Percentiles rank a stretch among this genome's conserved stretches.
Conservation (phyloP, 2,329 filamentous ascomycete genomes). For the Fusarium udum region DNA sequence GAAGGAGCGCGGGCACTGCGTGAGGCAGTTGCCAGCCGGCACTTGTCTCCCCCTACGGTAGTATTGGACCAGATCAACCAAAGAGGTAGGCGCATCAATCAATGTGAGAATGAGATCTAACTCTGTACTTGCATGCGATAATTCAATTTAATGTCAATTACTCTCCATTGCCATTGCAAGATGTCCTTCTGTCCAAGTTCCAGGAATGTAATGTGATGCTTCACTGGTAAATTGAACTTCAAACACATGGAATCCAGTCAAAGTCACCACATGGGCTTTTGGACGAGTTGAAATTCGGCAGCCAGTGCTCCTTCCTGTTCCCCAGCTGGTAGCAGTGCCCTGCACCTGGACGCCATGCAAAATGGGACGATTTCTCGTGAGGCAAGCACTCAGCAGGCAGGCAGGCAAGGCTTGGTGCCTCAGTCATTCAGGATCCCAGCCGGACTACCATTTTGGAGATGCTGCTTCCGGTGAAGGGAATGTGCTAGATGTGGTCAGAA, state of each 20-base stretch:
- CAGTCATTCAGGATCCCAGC: neutral
- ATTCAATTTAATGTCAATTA: neutral
- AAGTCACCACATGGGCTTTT: neutral
- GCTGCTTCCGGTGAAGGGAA: neutral
- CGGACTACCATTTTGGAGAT: neutral
- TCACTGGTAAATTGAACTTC: neutral
- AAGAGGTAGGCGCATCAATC: neutral
- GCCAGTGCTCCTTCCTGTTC: neutral
- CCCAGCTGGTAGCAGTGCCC: neutral
- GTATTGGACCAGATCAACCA: neutral
- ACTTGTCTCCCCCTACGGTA: neutral
- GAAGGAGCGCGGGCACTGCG: constrained; percentile 17
- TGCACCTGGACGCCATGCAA: neutral
- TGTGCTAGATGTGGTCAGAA: neutral
- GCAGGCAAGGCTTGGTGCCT: neutral
- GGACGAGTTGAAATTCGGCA: neutral
- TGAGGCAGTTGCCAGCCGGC: neutral
- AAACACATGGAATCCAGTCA: neutral
- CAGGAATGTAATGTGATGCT: neutral
- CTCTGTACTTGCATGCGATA: neutral
- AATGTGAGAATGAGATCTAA: neutral
- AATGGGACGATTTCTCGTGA: neutral
- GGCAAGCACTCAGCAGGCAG: neutral
- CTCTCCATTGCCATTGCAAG: neutral
- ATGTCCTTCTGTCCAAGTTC: neutral